Percentiles rank a stretch among this genome's conserved stretches.
These are phyloP conservation scores for Durusdinium trenchii DNA, from an alignment of 73 alveolate genomes.

Conservation along the genomic window DNA sequence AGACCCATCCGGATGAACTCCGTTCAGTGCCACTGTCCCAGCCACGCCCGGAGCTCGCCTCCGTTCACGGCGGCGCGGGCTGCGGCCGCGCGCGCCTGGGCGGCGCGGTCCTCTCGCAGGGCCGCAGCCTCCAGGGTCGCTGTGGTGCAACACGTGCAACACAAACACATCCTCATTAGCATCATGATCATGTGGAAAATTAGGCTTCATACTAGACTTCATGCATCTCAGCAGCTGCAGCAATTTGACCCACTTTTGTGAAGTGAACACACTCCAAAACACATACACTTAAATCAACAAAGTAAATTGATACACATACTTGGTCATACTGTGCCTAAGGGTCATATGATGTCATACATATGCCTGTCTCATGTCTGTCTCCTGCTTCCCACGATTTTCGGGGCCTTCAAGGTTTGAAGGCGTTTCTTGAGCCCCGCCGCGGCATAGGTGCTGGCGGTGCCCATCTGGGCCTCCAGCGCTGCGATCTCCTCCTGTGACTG, in stretches of 20 bases:
- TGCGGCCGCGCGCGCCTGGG: conserved; percentile 54
- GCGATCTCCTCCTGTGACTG: conserved; percentile 94
- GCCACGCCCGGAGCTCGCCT: background rate
- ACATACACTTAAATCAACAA: too few relatives aligned
- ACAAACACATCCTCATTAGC: too few relatives aligned
- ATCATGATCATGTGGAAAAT: too few relatives aligned
- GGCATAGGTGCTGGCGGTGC: conserved; percentile 79
- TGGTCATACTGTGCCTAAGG: too few relatives aligned
- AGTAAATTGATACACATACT: too few relatives aligned
- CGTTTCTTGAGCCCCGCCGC: conserved; percentile 88
- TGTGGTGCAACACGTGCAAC: background rate
- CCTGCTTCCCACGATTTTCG: background rate
- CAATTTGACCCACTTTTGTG: too few relatives aligned
- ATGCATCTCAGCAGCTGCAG: background rate
- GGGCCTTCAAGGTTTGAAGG: conserved; percentile 69
- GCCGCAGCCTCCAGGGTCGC: conserved; percentile 20
- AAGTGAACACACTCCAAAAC: too few relatives aligned
- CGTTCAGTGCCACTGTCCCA: background rate
- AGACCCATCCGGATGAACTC: too few relatives aligned
- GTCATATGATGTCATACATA: too few relatives aligned
- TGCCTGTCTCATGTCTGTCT: background rate
- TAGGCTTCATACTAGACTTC: too few relatives aligned
- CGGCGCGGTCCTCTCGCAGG: conserved; percentile 45
- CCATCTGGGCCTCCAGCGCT: conserved; percentile 79
- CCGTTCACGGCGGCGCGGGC: conserved; percentile 49